Evolutionary conservation across 2,329 filamentous ascomycete species (phyloP), one percentile per base, ranked within the genome.

Genomic region (Aquanectria penicillioides): DNA sequence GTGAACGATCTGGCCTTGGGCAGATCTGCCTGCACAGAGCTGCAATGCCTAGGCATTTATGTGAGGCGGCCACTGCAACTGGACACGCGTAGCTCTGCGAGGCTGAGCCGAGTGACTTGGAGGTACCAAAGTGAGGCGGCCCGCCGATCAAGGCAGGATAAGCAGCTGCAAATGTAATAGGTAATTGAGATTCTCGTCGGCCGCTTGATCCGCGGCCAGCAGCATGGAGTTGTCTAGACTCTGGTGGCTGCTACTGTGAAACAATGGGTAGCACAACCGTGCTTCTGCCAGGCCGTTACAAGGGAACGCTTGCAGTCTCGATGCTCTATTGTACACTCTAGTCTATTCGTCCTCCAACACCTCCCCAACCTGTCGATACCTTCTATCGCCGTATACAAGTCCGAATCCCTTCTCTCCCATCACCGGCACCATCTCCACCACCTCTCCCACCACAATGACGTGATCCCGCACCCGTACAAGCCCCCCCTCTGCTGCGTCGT

Each of bases 371-470:
- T 75, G 75, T 41, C 82, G 75, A 64, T 84, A 85, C 61, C 68
- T 75, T 53, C 82, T 73, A 71, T 85, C 79, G 41, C 80, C 79
- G 69, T 85, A 84, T 18, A 80, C 71, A 64, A 85, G 70, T 13
- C 78, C 81, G 67, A 83, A 81, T 3, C 71, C 71, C n/a, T 74
- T 70, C 20, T 58, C 67, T 18, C 67, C 66, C 12, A 62, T 65
- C 22, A 62, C 76, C 18, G 74, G 71, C 7, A 79, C 59, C 53
- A 83, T 80, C 51, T 80, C 80, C 31, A 79, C 56, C 38, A 85
- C 81, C 69, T 85, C 81, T 5, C 80, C 83, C 2, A 84, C 74
- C 6, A 84, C 81, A 60, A 85, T 79, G 9, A 83, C 78, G 71
- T 84, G 82, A 55, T 85, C 83, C 36, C 80, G 72, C 8, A 85